Evolutionary conservation across 139 green algal genomes (phyloP), one percentile per base, ranked within the genome.

Genomic region (Tetraselmis striata): DNA sequence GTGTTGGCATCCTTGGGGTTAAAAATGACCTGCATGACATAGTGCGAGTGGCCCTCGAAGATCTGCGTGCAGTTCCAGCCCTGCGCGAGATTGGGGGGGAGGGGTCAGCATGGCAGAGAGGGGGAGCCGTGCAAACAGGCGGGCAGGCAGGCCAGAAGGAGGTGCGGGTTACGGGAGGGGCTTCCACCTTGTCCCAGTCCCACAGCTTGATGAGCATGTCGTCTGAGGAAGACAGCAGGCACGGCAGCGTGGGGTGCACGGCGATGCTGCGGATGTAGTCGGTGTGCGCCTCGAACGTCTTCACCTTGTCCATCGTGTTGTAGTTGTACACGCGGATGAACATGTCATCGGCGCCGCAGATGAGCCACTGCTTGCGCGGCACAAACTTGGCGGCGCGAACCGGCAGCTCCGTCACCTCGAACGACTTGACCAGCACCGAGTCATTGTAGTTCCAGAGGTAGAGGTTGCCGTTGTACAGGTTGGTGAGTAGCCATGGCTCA

Each of bases 151-250:
- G n/a, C n/a, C n/a, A n/a, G n/a, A n/a, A n/a, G n/a, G n/a, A n/a
- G n/a, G n/a, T n/a, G n/a, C n/a, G n/a, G n/a, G n/a, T n/a, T n/a
- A n/a, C n/a, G n/a, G n/a, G n/a, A n/a, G n/a, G n/a, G n/a, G n/a
- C n/a, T n/a, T 29, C 0, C 74, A 90, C 92, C 89, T 96, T 95
- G 83, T 99, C 97, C 97, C 97, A 99, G 89, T 99, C 96, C 97
- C 97, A 99, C 45, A 99, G 93, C 91, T 99, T 99, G 92, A 99
- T 98, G 23, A 98, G 90, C 94, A 98, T 99, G 88, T 99, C 97
- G 80, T 99, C 97, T 24, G 93, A 98, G 59, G 88, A 96, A 1
- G 97, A 95, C 30, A 99, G 90, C 29, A 99, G 83, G 81, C 94
- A 96, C 23, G 97, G 95, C 87, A 98, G 87, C 1, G 90, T 94